phyloP scores from a whole-genome alignment of 768 basidiomycete genomes.

The Leccinum uliginosum region DNA sequence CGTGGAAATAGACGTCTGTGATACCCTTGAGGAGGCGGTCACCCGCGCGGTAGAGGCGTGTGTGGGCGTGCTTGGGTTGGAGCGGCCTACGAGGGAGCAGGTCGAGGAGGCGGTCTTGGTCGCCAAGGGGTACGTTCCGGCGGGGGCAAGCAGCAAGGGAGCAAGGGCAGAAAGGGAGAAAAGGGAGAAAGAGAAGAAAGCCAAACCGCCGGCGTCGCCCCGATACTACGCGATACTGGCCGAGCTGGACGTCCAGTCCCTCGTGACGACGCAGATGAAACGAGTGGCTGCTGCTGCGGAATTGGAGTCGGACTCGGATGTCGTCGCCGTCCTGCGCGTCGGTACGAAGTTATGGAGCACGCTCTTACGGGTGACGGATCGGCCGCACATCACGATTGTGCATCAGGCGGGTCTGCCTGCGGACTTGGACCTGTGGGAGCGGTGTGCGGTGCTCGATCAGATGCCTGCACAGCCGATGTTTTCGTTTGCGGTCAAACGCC shows the following conservation, averaged over 20 bases:
- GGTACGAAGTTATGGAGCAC: constrained; percentile 44
- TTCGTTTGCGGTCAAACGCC: constrained; percentile 50
- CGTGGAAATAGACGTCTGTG: constrained; percentile 63
- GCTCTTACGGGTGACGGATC: constrained; percentile 50
- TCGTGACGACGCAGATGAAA: constrained; percentile 43
- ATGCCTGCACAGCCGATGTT: constrained; percentile 47
- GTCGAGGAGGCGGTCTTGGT: constrained; percentile 44
- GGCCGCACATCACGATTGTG: constrained; percentile 85
- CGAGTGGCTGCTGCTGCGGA: constrained; percentile 4
- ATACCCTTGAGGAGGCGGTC: constrained; percentile 52
- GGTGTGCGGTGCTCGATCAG: constrained; percentile 14
- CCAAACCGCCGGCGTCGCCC: constrained; percentile 26
- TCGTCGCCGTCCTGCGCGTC: constrained; percentile 24
- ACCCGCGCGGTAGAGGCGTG: constrained; percentile 55
- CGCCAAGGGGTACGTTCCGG: constrained; percentile 39
- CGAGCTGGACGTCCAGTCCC: constrained; percentile 57
- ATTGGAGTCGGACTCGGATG: not conserved
- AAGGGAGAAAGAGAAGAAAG: constrained; percentile 23
- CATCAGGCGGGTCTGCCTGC: constrained; percentile 52
- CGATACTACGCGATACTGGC: constrained; percentile 80
- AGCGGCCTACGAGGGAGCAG: constrained; percentile 48
- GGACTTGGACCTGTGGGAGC: constrained; percentile 42
- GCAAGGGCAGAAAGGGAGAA: not conserved
- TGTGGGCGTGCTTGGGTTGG: constrained; percentile 49
- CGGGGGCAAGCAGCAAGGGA: constrained; percentile 9